Evolutionary conservation across 2,329 filamentous ascomycete species (phyloP).

Genomic region (Botryosphaeria dothidea): DNA sequence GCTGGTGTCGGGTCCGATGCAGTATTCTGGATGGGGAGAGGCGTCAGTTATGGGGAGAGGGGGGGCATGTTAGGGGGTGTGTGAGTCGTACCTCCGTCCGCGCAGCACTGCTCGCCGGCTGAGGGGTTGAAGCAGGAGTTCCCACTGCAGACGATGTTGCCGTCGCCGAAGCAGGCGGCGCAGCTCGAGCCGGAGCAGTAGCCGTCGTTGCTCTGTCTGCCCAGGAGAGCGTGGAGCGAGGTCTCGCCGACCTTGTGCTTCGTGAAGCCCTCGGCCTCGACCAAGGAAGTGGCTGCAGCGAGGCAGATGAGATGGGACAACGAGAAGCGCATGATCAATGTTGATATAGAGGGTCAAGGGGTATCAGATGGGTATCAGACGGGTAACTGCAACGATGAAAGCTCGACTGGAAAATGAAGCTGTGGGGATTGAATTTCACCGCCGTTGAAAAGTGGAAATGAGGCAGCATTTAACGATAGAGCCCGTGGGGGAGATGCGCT

Average conservation of each 20-base stretch:
- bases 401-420: neutral
- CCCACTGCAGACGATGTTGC: constrained; percentile 9
- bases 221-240: neutral
- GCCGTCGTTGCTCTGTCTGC: neutral
- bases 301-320: neutral
- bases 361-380: neutral
- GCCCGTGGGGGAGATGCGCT: neutral
- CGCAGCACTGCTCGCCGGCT: constrained; percentile 17
- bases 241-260: neutral
- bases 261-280: neutral
- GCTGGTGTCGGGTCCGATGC: neutral
- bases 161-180: constrained; percentile 14
- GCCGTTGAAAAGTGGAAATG: neutral
- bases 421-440: neutral
- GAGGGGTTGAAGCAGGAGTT: constrained; percentile 17
- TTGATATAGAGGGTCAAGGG: neutral
- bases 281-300: neutral
- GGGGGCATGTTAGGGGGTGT: no score
- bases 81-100: constrained; percentile 11
- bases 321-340: neutral
- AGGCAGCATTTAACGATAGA: neutral
- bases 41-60: neutral
- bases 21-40: neutral
- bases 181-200: neutral
- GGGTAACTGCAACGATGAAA: neutral